A percentile compares a stretch with the other conserved stretches of the same genome.
Evolutionary conservation across 2,329 filamentous ascomycete species (phyloP).

Genomic region (Chaetomiaceae sp.): DNA sequence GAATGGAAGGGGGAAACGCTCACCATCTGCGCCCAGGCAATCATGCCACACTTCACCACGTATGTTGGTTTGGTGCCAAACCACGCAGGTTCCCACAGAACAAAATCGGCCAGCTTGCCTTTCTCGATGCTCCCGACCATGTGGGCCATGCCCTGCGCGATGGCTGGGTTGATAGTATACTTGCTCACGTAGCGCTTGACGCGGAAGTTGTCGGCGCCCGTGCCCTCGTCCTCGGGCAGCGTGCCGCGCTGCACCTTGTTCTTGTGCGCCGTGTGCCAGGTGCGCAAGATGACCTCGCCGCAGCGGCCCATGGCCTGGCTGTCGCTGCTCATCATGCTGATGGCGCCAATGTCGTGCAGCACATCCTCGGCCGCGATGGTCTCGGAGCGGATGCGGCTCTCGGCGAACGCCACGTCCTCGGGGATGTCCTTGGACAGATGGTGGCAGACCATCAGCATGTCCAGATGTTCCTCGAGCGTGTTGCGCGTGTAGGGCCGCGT

Average conservation of each 20-base stretch:
- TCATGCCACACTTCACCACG: slow-evolving; percentile 84
- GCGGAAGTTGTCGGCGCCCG: slow-evolving; percentile 81
- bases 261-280: slow-evolving; percentile 97
- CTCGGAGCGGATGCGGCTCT: slow-evolving; percentile 89
- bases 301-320: slow-evolving; percentile 96
- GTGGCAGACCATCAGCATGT: slow-evolving; percentile 99
- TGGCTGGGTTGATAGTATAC: slow-evolving; percentile 91
- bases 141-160: slow-evolving; percentile 87
- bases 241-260: slow-evolving; percentile 82
- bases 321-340: slow-evolving; percentile 96
- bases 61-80: slow-evolving; percentile 83
- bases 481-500: slow-evolving; percentile 87
- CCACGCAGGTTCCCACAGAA: slow-evolving; percentile 77
- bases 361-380: slow-evolving; percentile 97
- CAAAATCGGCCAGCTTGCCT: slow-evolving; percentile 84
- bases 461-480: slow-evolving; percentile 91
- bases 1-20: slow-evolving; percentile 20
- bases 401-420: slow-evolving; percentile 92
- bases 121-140: slow-evolving; percentile 82
- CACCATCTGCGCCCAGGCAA: slow-evolving; percentile 80
- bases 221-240: slow-evolving; percentile 72
- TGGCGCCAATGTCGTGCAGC: slow-evolving; percentile 88
- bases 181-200: slow-evolving; percentile 93
- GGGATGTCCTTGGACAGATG: slow-evolving; percentile 89
- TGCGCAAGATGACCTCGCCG: slow-evolving; percentile 86